Base-by-base conservation (phyloP, 192 early-diverging fungal species). In the Helicostylum pulchrum region DNA sequence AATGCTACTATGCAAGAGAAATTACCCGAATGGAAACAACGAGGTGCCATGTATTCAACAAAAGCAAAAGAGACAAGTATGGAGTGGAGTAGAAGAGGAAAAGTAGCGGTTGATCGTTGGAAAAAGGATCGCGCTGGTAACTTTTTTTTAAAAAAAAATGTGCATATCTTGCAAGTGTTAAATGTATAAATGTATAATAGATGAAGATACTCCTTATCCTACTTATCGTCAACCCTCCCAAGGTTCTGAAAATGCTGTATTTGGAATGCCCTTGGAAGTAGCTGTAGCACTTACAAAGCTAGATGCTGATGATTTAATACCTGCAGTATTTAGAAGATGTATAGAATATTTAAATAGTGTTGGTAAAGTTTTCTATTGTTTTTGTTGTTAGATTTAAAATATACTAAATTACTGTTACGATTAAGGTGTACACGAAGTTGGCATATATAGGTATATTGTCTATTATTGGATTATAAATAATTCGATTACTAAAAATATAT, bases 361-460 rank as follows among this genome's bases (percentile, higher is more conserved):
- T 62, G 74, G 73, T 74, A 64, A 34, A 12, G 10, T 4, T 43
- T 50, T 65, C 8, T 12, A 44, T 50, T n/a, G 6, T 36, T 8
- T 19, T 19, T 36, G 31, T 14, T 59, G n/a, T 36, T 34, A 26
- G 26, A 26, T 26, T 26, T 26, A 26, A 26, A 26, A 26, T 26
- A 15, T 14, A 20, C 9, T 23, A 21, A 34, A 17, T 30, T 20
- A 30, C 36, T 30, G 4, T 14, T 59, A 0, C 12, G 36, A 14
- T 59, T 9, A 54, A 72, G 82, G 82, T 21, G 55, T 81, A 7
- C 61, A 80, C 30, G 82, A 84, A 64, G 78, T 84, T 30, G 82
- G 82, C 12, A 65, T 84, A 42, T 84, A 80, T 53, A 74, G 81
- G 78, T 77, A 75, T 65, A 66, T 21, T 7, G 14, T 11, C 36